Base-by-base conservation (phyloP, 2,329 filamentous ascomycete genomes). In the Cladobotryum mycophilum region DNA sequence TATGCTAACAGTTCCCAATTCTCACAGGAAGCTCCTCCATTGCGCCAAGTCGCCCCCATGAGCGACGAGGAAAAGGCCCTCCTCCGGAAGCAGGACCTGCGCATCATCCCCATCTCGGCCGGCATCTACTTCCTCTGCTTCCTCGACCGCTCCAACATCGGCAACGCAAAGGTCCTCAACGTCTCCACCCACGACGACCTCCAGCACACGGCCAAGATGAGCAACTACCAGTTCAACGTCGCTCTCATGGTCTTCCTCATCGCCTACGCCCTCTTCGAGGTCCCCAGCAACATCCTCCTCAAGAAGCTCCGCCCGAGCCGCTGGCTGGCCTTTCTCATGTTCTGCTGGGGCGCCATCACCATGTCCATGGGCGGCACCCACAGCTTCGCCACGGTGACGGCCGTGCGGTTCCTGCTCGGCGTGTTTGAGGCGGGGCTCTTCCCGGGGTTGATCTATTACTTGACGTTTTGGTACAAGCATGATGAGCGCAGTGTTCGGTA, bases 401-500 rank as follows among this genome's bases (percentile, higher is more conserved):
- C 74, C 6, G 82, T 85, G 54, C 80, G 86, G 5, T 75, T 89
- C 22, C 64, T 89, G 8, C 74, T 90, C 0, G 86, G 86, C 4
- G 71, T 80, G 5, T 79, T 85, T 40, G 86, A 90, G 67, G 85
- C 84, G 4, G 86, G 85, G 0, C 67, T 89, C 1, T 88, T 88
- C 54, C 66, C 66, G 0, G 65, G 66, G 0, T 67, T 88, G 56
- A 78, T 81, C 0, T 71, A 82, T 65, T 88, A 88, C 58, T 70
- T 90, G 44, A 89, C 86, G 0, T 81, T 88, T 54, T 89, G 87
- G 76, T 90, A 90, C 65, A 82, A 78, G 41, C 80, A 81, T 57
- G 76, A 80, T 15, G 86, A 90, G 67, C 76, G 87, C 3, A 85
- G 84, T 18, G 68, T 88, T n/a, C 77, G 67, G 64, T 67, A 48